Base-by-base conservation (phyloP, 2,329 filamentous ascomycete species). In the Biscogniauxia sp. region DNA sequence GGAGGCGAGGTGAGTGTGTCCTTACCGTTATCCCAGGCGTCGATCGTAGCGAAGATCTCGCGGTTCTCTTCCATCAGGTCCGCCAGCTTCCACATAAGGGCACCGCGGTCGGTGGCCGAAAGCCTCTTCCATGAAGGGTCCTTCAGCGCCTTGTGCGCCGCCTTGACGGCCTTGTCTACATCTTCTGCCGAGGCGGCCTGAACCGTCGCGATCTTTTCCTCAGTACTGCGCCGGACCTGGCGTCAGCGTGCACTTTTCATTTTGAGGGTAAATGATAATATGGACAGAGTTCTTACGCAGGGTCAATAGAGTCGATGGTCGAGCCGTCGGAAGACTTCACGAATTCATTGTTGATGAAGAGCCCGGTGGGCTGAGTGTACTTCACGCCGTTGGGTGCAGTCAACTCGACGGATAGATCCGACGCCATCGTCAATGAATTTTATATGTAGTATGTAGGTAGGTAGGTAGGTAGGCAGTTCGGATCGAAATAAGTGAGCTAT, bases 21-120 rank as follows among this genome's bases (percentile, higher is more conserved):
- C 20, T 94, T 93, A 72, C 90, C 91, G 69, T 93, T 94, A 74
- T 95, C 91, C 82, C 91, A 89, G 0, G 90, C 88, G 76, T 95
- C 90, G 53, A 83, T 77, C 11, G 79, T 77, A 41, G 79, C 78
- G 20, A 83, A 70, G 1, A 71, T 70, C 64, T 80, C 81, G 23
- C 80, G 81, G 73, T 95, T 81, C 70, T 87, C 72, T 55, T 88
- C 85, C 45, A 93, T 79, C 32, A 94, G 78, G 61, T 89, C 84
- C 20, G 88, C 87, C 26, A 94, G 84, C 73, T 87, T 90, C 72
- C 81, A 79, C 82, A 95, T 83, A 60, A 93, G 75, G 20, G 81
- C 81, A 45, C 88, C 90, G 50, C 91, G 86, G 56, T 90, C 86
- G 3, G 87, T 87, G 19, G 82, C 82, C n/a, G 86, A 79, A 54